Base-by-base conservation (phyloP, 305 asterid species). In the Stenogyne calaminthoides region DNA sequence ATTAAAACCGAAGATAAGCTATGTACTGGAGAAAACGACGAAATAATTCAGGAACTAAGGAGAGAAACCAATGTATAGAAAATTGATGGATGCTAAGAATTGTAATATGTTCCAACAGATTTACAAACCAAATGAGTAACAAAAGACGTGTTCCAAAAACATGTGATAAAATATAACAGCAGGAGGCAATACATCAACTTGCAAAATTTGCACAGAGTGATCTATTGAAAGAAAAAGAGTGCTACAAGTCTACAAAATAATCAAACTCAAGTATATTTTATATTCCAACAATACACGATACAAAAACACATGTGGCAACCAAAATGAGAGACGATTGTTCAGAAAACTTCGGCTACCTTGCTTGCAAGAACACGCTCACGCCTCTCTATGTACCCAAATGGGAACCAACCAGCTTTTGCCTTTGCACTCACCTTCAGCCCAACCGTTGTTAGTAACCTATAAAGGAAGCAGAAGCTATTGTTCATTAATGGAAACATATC, bases 371-470 rank as follows among this genome's bases (percentile, higher is more conserved):
- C 98, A 32, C 96, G 97, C 14, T 95, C 97, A 62, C 98, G 90
- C 87, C 90, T 88, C 84, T 92, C 98, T 44, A 95, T 70, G 81
- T 92, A 95, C 56, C 89, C 96, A 47, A 85, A 89, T 29, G 99
- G 99, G 66, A 95, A 95, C 99, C 99, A 95, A 75, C 99, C 99
- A 22, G 99, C 98, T 83, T n/a, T 80, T 92, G 14, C 98, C 98
- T 83, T 87, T 95, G 92, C 96, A 90, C 82, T 95, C 99, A 67
- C 98, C 99, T 89, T 95, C 99, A 44, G 98, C 99, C 99, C 99
- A 95, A 32, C 99, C 98, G 77, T 90, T 90, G 82, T 84, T 92
- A 40, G 97, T 86, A 75, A 95, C 97, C 99, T 90, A 47, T 72
- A 82, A 70, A 74, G 14, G 61, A 69, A 49, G 69, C 74, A 80